These are phyloP conservation scores for Tetradesmus lagerheimii DNA, from an alignment of 139 green algal genomes.

Conservation along the genomic window DNA sequence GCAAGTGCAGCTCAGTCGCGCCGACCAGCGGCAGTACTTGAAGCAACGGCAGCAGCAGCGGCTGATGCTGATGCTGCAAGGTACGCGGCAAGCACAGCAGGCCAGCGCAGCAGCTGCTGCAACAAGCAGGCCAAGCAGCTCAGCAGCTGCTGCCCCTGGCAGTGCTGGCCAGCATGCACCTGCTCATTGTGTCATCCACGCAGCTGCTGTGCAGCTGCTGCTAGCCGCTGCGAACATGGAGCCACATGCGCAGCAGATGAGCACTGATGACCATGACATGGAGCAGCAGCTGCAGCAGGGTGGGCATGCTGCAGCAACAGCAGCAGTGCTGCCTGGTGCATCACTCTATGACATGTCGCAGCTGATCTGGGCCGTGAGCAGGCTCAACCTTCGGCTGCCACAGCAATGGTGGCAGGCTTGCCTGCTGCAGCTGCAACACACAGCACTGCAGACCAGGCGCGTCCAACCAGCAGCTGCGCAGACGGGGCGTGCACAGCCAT, in stretches of 20 bases:
- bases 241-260: neutral
- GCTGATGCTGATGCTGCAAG: neutral
- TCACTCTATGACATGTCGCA: constrained; percentile 34
- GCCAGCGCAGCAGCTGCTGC: constrained; percentile 2
- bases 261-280: neutral
- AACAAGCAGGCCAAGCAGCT: neutral
- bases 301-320: neutral
- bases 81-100: neutral
- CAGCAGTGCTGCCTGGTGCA: neutral
- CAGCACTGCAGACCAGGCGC: neutral
- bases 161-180: neutral
- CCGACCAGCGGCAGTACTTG: neutral
- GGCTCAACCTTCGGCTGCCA: constrained; percentile 38
- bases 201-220: constrained; percentile 6
- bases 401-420: constrained; percentile 24
- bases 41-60: constrained; percentile 27
- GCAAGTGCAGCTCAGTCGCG: neutral
- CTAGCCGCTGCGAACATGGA: neutral
- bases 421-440: constrained; percentile 8
- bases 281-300: neutral
- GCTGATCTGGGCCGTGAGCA: constrained; percentile 18
- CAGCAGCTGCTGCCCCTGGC: neutral
- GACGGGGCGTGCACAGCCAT: neutral
- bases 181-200: neutral
- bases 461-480: neutral